These are phyloP conservation scores for Aspergillus chevalieri DNA, from an alignment of 2,329 filamentous ascomycete species.

Conservation along the genomic window DNA sequence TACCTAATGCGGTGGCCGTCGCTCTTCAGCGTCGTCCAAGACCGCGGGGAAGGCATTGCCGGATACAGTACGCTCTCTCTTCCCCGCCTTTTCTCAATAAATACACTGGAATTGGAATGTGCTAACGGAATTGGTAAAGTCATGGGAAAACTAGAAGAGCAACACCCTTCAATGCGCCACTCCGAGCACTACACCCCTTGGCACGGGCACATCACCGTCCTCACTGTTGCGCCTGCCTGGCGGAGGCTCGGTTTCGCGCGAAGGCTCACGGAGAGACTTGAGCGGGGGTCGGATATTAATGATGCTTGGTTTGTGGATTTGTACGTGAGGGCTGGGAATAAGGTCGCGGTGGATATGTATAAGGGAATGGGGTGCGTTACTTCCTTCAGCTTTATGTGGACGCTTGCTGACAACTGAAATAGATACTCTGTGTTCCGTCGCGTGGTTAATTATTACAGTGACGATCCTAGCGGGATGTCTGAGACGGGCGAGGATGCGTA, in stretches of 20 bases:
- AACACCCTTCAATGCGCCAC: constrained; percentile 64
- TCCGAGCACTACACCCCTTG: constrained; percentile 95
- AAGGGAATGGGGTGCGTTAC: constrained; percentile 67
- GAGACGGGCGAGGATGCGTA: constrained; percentile 72
- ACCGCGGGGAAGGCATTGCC: constrained; percentile 78
- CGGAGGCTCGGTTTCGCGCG: constrained; percentile 82
- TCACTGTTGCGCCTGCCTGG: constrained; percentile 83
- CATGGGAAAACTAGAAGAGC: constrained; percentile 94
- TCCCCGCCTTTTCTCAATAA: background rate
- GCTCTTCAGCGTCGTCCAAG: constrained; percentile 87
- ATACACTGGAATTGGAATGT: background rate
- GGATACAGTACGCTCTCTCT: constrained; percentile 69
- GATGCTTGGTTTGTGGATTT: constrained; percentile 93
- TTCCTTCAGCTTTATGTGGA: background rate
- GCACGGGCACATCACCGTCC: constrained; percentile 95
- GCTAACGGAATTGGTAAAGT: constrained; percentile 48
- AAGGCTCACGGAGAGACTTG: constrained; percentile 72
- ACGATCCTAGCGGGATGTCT: constrained; percentile 62
- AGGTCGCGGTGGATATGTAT: constrained; percentile 81
- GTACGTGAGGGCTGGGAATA: constrained; percentile 85
- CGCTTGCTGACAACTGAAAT: background rate
- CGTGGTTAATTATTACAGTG: constrained; percentile 88
- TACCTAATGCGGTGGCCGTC: constrained; percentile 96
- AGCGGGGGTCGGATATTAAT: constrained; percentile 72
- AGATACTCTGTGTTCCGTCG: constrained; percentile 77